Conservation (phyloP, 1,284 basidiomycete species). For the Xerocomus amazonicus region DNA sequence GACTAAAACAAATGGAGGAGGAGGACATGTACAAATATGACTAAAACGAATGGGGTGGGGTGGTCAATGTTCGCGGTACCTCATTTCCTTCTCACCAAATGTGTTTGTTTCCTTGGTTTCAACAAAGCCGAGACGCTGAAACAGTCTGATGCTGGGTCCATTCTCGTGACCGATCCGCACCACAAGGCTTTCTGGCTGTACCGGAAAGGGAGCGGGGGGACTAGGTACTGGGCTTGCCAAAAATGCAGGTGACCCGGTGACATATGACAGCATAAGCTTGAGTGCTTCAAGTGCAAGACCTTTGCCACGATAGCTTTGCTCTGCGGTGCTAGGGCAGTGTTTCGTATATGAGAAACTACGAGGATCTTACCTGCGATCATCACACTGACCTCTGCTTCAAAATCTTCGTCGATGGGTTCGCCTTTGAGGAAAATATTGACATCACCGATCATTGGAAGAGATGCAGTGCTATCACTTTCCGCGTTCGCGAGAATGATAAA, state of each 20-base stretch:
- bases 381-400: conserved; percentile 66
- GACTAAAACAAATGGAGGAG: too few relatives aligned
- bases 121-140: conserved; percentile 46
- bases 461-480: conserved; percentile 39
- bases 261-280: conserved; percentile 61
- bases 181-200: conserved; percentile 44
- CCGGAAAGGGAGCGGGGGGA: conserved; percentile 33
- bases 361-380: conserved; percentile 74
- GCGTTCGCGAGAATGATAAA: conserved; percentile 75
- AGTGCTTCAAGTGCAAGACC: conserved; percentile 69
- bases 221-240: conserved; percentile 13
- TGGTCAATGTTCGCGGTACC: conserved; percentile 5
- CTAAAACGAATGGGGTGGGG: not conserved
- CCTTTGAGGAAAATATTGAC: conserved; percentile 87
- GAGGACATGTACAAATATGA: conserved; percentile 20
- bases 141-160: conserved; percentile 45
- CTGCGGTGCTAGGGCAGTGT: conserved; percentile 34
- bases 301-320: conserved; percentile 56
- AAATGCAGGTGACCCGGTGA: conserved; percentile 36
- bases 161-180: conserved; percentile 56
- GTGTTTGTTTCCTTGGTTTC: conserved; percentile 43
- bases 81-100: conserved; percentile 52
- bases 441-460: conserved; percentile 82
- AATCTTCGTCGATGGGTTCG: conserved; percentile 40
- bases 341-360: not conserved